Conservation (phyloP, 306 rosid genomes). For the Castanospermum australe region DNA sequence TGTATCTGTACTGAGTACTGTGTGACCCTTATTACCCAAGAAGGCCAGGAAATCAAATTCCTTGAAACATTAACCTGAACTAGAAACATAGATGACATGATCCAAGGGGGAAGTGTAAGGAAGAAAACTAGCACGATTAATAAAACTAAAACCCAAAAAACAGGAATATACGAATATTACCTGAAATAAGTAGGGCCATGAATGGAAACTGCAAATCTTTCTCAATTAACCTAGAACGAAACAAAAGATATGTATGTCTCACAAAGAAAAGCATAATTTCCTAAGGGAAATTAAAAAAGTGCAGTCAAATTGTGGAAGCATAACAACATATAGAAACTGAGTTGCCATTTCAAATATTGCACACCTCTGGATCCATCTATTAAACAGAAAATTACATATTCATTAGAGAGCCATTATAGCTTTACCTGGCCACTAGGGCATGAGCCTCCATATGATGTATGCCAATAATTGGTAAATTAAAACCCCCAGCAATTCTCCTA, state of each 20-base stretch:
- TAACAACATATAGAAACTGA: constrained; percentile 8
- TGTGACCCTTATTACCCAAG: background rate
- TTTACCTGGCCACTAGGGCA: constrained; percentile 95
- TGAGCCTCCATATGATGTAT: constrained; percentile 99
- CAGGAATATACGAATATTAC: constrained; percentile 32
- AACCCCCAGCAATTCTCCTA: constrained; percentile 62
- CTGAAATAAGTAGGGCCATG: constrained; percentile 88
- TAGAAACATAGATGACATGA: background rate
- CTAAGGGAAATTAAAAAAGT: background rate
- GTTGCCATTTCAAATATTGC: constrained; percentile 16
- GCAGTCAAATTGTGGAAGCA: background rate
- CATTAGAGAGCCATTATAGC: background rate
- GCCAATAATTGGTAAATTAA: constrained; percentile 75
- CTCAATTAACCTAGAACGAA: constrained; percentile 73
- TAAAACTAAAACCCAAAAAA: background rate
- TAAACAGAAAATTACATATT: background rate
- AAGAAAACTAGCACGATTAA: constrained; percentile 9
- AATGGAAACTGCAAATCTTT: constrained; percentile 86
- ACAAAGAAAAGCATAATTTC: constrained; percentile 23
- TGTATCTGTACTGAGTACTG: background rate
- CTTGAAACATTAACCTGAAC: background rate
- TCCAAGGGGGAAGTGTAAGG: constrained; percentile 6
- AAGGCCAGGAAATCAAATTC: constrained; percentile 9
- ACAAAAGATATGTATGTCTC: constrained; percentile 24
- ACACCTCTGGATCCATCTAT: constrained; percentile 8